Conservation (phyloP, 345 rosid species). For the Bruguiera gymnorhiza region DNA sequence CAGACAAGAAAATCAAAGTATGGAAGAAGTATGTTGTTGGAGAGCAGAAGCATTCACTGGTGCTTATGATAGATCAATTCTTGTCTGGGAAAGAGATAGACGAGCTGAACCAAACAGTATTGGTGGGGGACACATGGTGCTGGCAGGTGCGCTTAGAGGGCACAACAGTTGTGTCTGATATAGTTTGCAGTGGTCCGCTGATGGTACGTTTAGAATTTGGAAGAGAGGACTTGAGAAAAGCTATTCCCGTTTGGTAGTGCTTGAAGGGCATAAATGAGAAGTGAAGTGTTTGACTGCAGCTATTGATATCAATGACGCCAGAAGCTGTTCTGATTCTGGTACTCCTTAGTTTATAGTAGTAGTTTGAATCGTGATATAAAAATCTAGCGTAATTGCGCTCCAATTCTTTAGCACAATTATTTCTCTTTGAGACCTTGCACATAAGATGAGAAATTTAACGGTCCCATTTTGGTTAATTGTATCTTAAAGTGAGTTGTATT, state of each 20-base stretch:
- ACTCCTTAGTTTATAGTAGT: conserved; percentile 54
- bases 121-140: conserved; percentile 37
- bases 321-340: conserved; percentile 20
- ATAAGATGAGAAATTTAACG: not conserved
- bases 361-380: conserved; percentile 62
- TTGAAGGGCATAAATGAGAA: conserved; percentile 57
- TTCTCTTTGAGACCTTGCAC: not conserved
- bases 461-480: not conserved
- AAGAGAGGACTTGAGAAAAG: conserved; percentile 36
- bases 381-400: conserved; percentile 41
- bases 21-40: conserved; percentile 42
- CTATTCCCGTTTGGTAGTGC: conserved; percentile 50
- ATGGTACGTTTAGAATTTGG: conserved; percentile 63
- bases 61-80: conserved; percentile 64
- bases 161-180: conserved; percentile 43
- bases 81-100: conserved; percentile 57
- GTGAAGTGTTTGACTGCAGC: conserved; percentile 57
- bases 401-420: conserved; percentile 3
- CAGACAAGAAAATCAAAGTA: conserved; percentile 60
- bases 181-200: conserved; percentile 68
- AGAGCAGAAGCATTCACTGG: conserved; percentile 36
- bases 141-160: conserved; percentile 71
- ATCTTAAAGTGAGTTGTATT: too few relatives aligned
- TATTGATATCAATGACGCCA: conserved; percentile 9
- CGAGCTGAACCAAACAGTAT: not conserved